Percentiles rank a stretch among this genome's conserved stretches.
Evolutionary conservation across 148 eudicot genomes (phyloP).

Genomic region (Hydrangea macrophylla): DNA sequence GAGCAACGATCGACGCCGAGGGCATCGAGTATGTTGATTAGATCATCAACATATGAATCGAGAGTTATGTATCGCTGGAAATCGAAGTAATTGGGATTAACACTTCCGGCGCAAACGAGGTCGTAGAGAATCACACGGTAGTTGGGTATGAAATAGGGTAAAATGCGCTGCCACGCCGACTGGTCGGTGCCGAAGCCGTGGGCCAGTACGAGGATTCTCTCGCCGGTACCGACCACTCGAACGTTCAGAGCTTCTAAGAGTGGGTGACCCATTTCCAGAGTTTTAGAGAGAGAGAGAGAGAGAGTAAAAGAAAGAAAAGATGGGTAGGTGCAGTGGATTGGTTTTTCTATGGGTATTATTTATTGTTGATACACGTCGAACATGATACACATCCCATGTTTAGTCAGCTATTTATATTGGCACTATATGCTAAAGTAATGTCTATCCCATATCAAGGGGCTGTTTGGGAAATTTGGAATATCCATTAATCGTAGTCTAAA

Average conservation of each 20-base stretch:
- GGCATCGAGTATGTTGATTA: constrained; percentile 60
- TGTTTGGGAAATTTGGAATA: too few species aligned
- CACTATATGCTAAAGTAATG: background rate
- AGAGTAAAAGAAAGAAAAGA: too few species aligned
- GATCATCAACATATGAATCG: constrained; percentile 80
- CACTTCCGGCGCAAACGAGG: constrained; percentile 91
- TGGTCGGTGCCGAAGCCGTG: constrained; percentile 96
- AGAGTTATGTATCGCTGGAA: constrained; percentile 74
- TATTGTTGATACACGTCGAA: background rate
- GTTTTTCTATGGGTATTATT: background rate
- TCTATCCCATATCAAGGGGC: background rate
- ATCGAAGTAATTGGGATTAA: constrained; percentile 84
- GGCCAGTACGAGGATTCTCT: constrained; percentile 56
- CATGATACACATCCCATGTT: background rate
- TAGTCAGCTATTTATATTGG: background rate
- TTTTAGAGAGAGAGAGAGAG: background rate
- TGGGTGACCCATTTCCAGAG: constrained; percentile 47
- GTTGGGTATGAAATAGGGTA: constrained; percentile 55
- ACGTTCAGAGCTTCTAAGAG: constrained; percentile 68
- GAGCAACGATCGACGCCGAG: constrained; percentile 51
- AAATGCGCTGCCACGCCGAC: constrained; percentile 85
- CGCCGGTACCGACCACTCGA: constrained; percentile 64
- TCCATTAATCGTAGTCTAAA: too few species aligned
- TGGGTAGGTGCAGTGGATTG: too few species aligned
- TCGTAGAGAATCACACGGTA: constrained; percentile 69